phyloP scores from a whole-genome alignment of 2,329 filamentous ascomycete genomes.

The Botrytis cinerea region DNA sequence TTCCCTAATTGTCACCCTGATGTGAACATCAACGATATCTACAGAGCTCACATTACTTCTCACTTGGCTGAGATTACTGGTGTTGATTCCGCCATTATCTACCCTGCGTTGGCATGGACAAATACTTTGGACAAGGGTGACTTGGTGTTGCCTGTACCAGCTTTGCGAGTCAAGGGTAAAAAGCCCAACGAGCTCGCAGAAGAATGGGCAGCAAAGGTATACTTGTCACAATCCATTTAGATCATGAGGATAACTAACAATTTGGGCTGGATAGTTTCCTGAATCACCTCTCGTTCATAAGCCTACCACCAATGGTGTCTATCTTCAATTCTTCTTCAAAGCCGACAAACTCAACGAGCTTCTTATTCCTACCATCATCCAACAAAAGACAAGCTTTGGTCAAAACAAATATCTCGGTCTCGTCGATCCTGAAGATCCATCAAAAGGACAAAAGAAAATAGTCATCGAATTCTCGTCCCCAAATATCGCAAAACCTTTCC shows the following conservation, averaged over 20 bases:
- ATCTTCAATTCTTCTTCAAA: slow-evolving; percentile 81
- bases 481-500: slow-evolving; percentile 84
- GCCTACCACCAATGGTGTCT: slow-evolving; percentile 66
- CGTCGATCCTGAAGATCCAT: slow-evolving; percentile 61
- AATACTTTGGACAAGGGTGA: slow-evolving; percentile 80
- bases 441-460: slow-evolving; percentile 50
- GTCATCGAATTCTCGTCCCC: slow-evolving; percentile 84
- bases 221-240: neutral
- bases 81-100: slow-evolving; percentile 70
- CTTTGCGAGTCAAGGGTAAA: slow-evolving; percentile 73
- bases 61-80: slow-evolving; percentile 69
- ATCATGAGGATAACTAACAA: slow-evolving; percentile 24
- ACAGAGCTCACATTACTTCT: slow-evolving; percentile 73
- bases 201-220: slow-evolving; percentile 63
- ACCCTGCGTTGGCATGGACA: slow-evolving; percentile 77
- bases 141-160: slow-evolving; percentile 74
- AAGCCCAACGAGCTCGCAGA: slow-evolving; percentile 63
- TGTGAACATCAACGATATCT: slow-evolving; percentile 76
- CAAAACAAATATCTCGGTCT: slow-evolving; percentile 62
- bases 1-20: slow-evolving; percentile 65
- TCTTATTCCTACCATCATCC: slow-evolving; percentile 69
- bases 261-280: slow-evolving; percentile 57
- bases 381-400: slow-evolving; percentile 62
- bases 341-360: slow-evolving; percentile 63
- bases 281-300: slow-evolving; percentile 70